phyloP scores from a whole-genome alignment of 2,329 filamentous ascomycete species.

The Fusarium transvaalense region DNA sequence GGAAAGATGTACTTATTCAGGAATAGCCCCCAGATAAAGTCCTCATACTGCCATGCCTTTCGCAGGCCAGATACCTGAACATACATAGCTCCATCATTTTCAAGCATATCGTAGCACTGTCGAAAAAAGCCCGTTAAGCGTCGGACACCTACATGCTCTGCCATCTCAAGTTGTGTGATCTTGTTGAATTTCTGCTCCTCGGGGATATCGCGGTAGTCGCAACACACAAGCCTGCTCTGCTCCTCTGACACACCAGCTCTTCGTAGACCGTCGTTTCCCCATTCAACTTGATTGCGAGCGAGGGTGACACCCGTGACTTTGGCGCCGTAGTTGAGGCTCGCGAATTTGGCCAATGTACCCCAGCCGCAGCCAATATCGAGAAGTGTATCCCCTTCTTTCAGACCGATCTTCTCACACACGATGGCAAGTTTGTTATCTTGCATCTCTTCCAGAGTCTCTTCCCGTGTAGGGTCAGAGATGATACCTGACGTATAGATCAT shows the following conservation, averaged over 20 bases:
- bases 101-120: conserved; percentile 92
- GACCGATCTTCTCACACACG: conserved; percentile 91
- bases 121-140: conserved; percentile 82
- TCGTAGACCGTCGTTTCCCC: conserved; percentile 89
- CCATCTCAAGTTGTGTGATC: conserved; percentile 97
- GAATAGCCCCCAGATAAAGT: conserved; percentile 95
- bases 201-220: conserved; percentile 94
- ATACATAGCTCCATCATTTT: conserved; percentile 94
- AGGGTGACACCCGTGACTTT: conserved; percentile 88
- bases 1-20: conserved; percentile 99
- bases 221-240: conserved; percentile 89
- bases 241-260: conserved; percentile 81
- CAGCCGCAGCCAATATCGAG: conserved; percentile 96
- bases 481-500: conserved; percentile 98
- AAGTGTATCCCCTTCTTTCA: conserved; percentile 82
- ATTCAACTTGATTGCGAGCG: conserved; percentile 91
- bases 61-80: conserved; percentile 91
- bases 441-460: conserved; percentile 92
- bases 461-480: conserved; percentile 84
- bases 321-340: conserved; percentile 88
- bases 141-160: conserved; percentile 93
- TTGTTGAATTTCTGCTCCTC: conserved; percentile 85
- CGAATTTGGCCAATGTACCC: conserved; percentile 92
- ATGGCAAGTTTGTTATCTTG: conserved; percentile 96
- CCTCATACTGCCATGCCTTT: conserved; percentile 95